These are phyloP conservation scores for Graphilbum sp. DNA, from an alignment of 2,329 filamentous ascomycete genomes.

Conservation along the genomic window DNA sequence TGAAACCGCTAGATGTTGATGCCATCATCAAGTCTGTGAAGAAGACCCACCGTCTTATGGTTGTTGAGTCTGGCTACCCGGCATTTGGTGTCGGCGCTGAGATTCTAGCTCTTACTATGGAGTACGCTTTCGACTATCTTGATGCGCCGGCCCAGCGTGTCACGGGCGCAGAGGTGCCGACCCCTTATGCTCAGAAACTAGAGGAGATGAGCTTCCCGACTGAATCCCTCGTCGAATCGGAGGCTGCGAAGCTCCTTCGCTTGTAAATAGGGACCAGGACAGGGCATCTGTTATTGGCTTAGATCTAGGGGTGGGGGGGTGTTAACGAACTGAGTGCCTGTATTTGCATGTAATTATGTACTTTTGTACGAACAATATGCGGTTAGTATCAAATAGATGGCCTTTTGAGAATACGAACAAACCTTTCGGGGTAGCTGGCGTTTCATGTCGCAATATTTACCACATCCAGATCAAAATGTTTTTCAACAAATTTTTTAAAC, in stretches of 20 bases:
- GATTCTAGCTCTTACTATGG: slow-evolving; percentile 87
- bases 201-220: slow-evolving; percentile 94
- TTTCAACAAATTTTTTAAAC: no score
- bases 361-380: no score
- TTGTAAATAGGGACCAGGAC: slow-evolving; percentile 21
- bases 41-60: slow-evolving; percentile 89
- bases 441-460: no score
- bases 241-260: slow-evolving; percentile 75
- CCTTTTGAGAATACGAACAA: no score
- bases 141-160: slow-evolving; percentile 85
- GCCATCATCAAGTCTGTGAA: slow-evolving; percentile 93
- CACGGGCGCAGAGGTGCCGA: slow-evolving; percentile 93
- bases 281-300: no score
- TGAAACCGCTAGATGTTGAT: slow-evolving; percentile 94
- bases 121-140: slow-evolving; percentile 97
- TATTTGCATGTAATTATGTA: no score
- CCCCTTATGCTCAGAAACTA: slow-evolving; percentile 81
- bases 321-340: no score
- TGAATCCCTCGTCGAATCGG: slow-evolving; percentile 72
- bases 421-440: no score
- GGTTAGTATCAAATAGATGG: no score
- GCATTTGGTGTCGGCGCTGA: slow-evolving; percentile 86
- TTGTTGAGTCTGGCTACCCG: slow-evolving; percentile 91
- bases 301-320: no score
- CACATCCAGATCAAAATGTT: no score